Evolutionary conservation across 345 rosid species (phyloP), one percentile per base, ranked within the genome.

Genomic region (Psidium guajava): DNA sequence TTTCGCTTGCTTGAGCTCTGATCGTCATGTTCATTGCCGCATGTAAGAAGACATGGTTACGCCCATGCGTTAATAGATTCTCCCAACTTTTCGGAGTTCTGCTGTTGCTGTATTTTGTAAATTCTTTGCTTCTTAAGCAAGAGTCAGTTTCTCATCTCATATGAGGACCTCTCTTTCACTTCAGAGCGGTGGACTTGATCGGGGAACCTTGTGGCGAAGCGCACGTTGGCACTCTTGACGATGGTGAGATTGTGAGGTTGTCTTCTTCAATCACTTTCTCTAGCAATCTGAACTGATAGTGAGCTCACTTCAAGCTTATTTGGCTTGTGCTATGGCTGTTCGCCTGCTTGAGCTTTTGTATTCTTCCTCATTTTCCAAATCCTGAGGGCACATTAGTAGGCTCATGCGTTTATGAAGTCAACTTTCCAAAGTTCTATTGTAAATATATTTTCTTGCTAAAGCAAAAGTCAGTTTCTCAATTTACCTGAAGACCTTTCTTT

Each of bases 201-300:
- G 87, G 88, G 88, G 84, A 86, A 90, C 88, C 93, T 44, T 93
- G 96, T 86, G 95, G 91, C 64, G 95, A 93, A 86, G 57, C 85
- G 18, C 88, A 86, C 15, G 28, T 82, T 47, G 92, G 88, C 15
- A 75, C 21, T 74, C 81, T 84, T 25, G 90, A 91, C 22, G 89
- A 91, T 52, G 16, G 82, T n/a, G 92, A 87, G 83, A 74, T 94
- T 15, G 84, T 84, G 73, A 89, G 92, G 3, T 80, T 87, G 28
- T 92, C 94, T 24, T 89, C 99, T 56, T 89, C 93, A 6, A 69
- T 94, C 81, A 93, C 92, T 59, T 93, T 96, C 88, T 88, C 93
- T 69, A 73, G 44, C 42, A 11, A 58, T 77, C 61, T 44, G 84
- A 58, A 64, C 12, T 58, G 50, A 56, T 1, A 16, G 77, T 64